Evolutionary conservation across 2,329 filamentous ascomycete species (phyloP).

Genomic region (Alternaria ethzedia): DNA sequence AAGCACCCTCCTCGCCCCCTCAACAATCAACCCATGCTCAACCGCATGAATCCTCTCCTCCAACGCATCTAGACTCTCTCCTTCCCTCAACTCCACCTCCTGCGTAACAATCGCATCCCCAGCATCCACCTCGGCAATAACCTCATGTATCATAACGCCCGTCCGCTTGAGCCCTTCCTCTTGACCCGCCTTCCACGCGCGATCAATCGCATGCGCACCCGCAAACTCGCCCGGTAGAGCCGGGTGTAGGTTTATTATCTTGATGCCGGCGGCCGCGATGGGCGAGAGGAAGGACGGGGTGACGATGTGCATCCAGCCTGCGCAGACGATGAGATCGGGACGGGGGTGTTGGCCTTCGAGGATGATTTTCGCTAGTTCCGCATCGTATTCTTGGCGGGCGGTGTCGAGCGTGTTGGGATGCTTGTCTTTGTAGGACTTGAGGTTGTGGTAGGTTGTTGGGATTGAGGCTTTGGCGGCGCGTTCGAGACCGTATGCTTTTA

Average conservation of each 20-base stretch:
- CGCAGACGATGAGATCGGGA: constrained; percentile 79
- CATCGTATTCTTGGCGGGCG: constrained; percentile 74
- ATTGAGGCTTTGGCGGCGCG: constrained; percentile 67
- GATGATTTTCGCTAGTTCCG: constrained; percentile 73
- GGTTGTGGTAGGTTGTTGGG: constrained; percentile 80
- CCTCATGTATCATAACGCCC: constrained; percentile 90
- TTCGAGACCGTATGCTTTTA: constrained; percentile 68
- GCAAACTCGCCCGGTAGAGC: constrained; percentile 76
- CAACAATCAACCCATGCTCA: constrained; percentile 81
- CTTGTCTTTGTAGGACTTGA: constrained; percentile 75
- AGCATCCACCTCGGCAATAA: constrained; percentile 76
- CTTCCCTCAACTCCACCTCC: constrained; percentile 69
- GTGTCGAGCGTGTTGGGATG: constrained; percentile 58
- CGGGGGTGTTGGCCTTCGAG: constrained; percentile 57
- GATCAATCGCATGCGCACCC: constrained; percentile 77
- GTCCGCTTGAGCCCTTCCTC: constrained; percentile 70
- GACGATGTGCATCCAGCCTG: constrained; percentile 86
- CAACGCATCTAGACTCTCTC: constrained; percentile 65
- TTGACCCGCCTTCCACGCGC: constrained; percentile 76
- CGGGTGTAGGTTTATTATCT: constrained; percentile 84
- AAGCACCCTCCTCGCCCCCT: constrained; percentile 67
- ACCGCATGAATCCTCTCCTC: constrained; percentile 75
- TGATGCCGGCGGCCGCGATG: constrained; percentile 65
- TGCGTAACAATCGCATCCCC: constrained; percentile 74
- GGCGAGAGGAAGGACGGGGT: constrained; percentile 73